phyloP scores from a whole-genome alignment of 2,329 filamentous ascomycete species.

The Didymella pomorum region DNA sequence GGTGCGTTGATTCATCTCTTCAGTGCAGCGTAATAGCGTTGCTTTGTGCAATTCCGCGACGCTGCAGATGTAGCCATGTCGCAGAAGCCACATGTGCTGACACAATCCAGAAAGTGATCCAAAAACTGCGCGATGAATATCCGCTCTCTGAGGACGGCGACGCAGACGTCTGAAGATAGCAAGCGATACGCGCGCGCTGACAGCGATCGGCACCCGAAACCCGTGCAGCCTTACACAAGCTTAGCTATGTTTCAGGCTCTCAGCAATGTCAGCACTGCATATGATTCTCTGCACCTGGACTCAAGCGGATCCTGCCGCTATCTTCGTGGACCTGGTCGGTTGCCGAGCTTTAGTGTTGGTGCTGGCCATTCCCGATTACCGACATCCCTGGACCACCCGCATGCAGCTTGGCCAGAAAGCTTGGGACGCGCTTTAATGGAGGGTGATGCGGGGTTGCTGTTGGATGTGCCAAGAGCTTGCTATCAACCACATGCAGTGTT shows the following conservation, averaged over 20 bases:
- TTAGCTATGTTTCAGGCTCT: constrained; percentile 10
- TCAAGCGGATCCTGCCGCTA: constrained; percentile 13
- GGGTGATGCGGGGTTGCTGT: constrained; percentile 16
- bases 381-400: constrained; percentile 14
- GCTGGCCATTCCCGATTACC: constrained; percentile 6
- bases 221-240: constrained; percentile 22
- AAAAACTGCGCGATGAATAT: constrained; percentile 55
- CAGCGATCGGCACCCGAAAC: constrained; percentile 16
- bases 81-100: not conserved
- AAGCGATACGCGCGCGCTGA: constrained; percentile 36
- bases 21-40: not conserved
- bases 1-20: constrained; percentile 63
- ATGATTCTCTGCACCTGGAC: not conserved
- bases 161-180: constrained; percentile 27
- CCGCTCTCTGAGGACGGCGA: constrained; percentile 42
- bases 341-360: constrained; percentile 18
- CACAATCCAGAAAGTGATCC: constrained; percentile 55
- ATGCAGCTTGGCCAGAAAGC: constrained; percentile 23
- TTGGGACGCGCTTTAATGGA: constrained; percentile 13
- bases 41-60: not conserved
- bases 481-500: constrained; percentile 23
- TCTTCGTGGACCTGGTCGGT: constrained; percentile 13
- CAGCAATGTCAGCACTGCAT: constrained; percentile 8
- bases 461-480: constrained; percentile 14
- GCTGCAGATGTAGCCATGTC: not conserved